A percentile compares a stretch with the other conserved stretches of the same genome.
Evolutionary conservation across 2,329 filamentous ascomycete genomes (phyloP).

Genomic region (Fonsecaea nubica): DNA sequence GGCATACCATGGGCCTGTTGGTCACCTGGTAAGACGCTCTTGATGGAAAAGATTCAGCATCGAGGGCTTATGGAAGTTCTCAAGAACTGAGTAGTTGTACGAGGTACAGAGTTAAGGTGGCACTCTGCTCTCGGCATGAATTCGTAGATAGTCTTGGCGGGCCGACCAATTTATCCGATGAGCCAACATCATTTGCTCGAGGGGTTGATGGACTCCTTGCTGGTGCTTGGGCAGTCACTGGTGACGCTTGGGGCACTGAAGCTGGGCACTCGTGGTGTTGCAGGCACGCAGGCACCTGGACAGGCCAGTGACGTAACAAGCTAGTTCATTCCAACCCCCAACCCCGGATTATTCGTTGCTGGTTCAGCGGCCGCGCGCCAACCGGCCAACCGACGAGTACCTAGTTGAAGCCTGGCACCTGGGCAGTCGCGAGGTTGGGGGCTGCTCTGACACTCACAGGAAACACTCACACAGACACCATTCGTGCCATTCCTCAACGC

Average conservation of each 20-base stretch:
- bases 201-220: background rate
- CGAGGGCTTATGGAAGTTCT: background rate
- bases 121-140: background rate
- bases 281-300: background rate
- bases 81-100: background rate
- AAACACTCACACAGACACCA: background rate
- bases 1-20: background rate
- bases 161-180: background rate
- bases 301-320: slow-evolving; percentile 16
- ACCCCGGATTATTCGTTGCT: slow-evolving; percentile 19
- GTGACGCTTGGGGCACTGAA: background rate
- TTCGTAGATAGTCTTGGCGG: background rate
- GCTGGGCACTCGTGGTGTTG: too few relatives aligned
- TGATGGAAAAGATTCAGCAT: background rate
- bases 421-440: slow-evolving; percentile 2
- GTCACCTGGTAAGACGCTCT: background rate
- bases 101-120: background rate
- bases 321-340: slow-evolving; percentile 3
- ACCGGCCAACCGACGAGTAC: background rate
- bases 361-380: background rate
- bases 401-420: too few relatives aligned
- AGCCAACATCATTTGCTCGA: background rate
- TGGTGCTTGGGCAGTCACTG: background rate
- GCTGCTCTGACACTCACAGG: slow-evolving; percentile 11
- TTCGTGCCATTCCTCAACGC: slow-evolving; percentile 4